Evolutionary conservation across 192 early-diverging fungal genomes (phyloP).

Genomic region (Backusella mclennaniae): DNA sequence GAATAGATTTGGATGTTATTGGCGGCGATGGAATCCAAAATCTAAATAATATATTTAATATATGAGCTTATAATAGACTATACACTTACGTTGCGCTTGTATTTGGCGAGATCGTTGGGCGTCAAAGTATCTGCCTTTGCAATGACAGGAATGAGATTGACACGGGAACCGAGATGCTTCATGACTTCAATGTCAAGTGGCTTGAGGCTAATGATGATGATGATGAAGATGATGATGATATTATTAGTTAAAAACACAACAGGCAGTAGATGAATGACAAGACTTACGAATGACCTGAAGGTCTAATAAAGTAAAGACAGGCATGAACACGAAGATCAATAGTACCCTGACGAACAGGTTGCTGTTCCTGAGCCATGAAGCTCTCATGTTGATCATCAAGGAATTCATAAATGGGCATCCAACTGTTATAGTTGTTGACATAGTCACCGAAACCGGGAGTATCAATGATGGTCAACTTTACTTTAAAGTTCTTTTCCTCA

Average conservation of each 20-base stretch:
- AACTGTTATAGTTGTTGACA: slow-evolving; percentile 94
- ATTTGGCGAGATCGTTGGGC: slow-evolving; percentile 73
- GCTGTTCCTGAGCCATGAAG: slow-evolving; percentile 89
- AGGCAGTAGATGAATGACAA: not conserved
- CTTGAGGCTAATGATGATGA: slow-evolving; percentile 44
- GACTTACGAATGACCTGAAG: slow-evolving; percentile 86
- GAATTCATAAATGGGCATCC: slow-evolving; percentile 93
- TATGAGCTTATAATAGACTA: not conserved
- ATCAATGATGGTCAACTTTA: slow-evolving; percentile 92
- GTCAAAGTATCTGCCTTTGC: slow-evolving; percentile 92
- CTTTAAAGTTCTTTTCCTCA: slow-evolving; percentile 91
- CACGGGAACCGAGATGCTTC: slow-evolving; percentile 86
- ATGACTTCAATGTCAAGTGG: slow-evolving; percentile 92
- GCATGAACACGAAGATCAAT: slow-evolving; percentile 92
- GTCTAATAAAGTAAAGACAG: slow-evolving; percentile 95
- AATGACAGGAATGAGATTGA: slow-evolving; percentile 93
- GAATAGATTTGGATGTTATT: slow-evolving; percentile 83
- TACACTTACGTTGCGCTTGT: slow-evolving; percentile 70
- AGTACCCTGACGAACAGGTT: slow-evolving; percentile 81
- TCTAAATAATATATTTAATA: slow-evolving; percentile 26
- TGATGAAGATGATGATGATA: not conserved
- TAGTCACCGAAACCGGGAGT: slow-evolving; percentile 98
- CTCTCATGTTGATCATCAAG: slow-evolving; percentile 93
- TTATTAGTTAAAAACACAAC: not conserved
- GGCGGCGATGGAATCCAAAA: slow-evolving; percentile 75